Conservation (phyloP, 208 protist species). For the Zelonia costaricensis region DNA sequence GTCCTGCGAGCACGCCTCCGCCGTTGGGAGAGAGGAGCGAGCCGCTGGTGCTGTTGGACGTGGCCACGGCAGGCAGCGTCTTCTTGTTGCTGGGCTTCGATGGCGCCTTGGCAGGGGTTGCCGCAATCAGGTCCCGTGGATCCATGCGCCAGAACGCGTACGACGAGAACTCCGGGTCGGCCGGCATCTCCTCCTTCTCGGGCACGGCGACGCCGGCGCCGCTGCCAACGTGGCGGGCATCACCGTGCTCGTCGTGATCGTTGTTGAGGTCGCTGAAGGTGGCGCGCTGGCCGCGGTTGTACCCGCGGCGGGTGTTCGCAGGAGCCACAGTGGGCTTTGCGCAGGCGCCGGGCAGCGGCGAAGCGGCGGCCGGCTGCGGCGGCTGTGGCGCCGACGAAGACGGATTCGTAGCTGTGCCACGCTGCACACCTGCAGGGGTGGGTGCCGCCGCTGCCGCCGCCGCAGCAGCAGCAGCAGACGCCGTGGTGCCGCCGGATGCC, state of each 20-base stretch:
- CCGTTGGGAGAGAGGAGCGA: not conserved
- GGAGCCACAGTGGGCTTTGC: not conserved
- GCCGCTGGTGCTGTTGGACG: not conserved
- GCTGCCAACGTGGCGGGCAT: not conserved
- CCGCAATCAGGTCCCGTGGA: slow-evolving; percentile 45
- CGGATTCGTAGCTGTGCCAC: too few species aligned
- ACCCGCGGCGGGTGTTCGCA: not conserved
- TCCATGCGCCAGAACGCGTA: slow-evolving; percentile 83
- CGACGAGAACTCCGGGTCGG: slow-evolving; percentile 70
- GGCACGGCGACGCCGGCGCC: not conserved
- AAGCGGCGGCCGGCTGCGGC: not conserved
- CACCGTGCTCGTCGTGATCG: not conserved
- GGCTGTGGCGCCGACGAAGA: too few species aligned
- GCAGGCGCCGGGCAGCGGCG: not conserved
- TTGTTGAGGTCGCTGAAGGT: not conserved
- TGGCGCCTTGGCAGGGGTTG: not conserved
- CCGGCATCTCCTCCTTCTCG: slow-evolving; percentile 33
- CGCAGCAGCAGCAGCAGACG: too few species aligned
- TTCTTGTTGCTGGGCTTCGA: too few species aligned
- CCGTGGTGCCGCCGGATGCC: not conserved
- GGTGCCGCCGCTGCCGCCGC: too few species aligned
- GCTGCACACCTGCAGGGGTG: too few species aligned
- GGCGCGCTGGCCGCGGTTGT: slow-evolving; percentile 12
- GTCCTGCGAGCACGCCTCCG: too few species aligned
- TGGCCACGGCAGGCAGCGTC: too few species aligned